Evolutionary conservation across 106 monocot genomes (phyloP), one percentile per base, ranked within the genome.

Genomic region (Narthecium ossifragum): DNA sequence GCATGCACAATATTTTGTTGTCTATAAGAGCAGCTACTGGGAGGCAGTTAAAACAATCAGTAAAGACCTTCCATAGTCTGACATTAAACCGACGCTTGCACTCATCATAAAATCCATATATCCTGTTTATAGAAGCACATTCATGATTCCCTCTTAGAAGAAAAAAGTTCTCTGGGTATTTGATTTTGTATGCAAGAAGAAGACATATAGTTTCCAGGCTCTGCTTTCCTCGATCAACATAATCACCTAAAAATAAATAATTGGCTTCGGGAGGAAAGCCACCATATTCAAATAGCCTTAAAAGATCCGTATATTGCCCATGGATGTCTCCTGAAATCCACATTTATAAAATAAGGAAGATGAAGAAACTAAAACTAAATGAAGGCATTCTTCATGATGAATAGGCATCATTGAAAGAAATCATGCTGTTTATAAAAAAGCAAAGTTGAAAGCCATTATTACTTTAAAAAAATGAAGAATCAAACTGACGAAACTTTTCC

Each of bases 91-190:
- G 70, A 24, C 77, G 70, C 36, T 77, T 77, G 26, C 77, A 77
- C 71, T 77, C 77, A 61, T 77, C 77, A 62, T 77, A 77, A 59
- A 77, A 77, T 25, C 77, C 77, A 67, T 77, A 77, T 46, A 77
- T 77, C 31, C 77, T 43, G 59, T 77, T 77, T 56, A 77, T 77
- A 31, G 77, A 77, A 55, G 77, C 77, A 30, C 77, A 77, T 61
- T 77, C 77, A 55, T 77, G 77, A 49, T 77, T 77, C 52, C 77
- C 77, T 59, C 77, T 65, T 9, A 77, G 60, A 60, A 77, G 64
- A 26, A 77, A 77, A 23, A 77, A 77, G 55, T 77, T 77, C 66
- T 71, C 71, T 15, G 77, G 77, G 36, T 77, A 77, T 31, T 77
- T 77, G 53, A 77, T 77, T 34, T 77, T 77, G 46, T 77, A 77